These are phyloP conservation scores for Pogostemon cablin DNA, from an alignment of 257 asterid genomes.

Conservation along the genomic window DNA sequence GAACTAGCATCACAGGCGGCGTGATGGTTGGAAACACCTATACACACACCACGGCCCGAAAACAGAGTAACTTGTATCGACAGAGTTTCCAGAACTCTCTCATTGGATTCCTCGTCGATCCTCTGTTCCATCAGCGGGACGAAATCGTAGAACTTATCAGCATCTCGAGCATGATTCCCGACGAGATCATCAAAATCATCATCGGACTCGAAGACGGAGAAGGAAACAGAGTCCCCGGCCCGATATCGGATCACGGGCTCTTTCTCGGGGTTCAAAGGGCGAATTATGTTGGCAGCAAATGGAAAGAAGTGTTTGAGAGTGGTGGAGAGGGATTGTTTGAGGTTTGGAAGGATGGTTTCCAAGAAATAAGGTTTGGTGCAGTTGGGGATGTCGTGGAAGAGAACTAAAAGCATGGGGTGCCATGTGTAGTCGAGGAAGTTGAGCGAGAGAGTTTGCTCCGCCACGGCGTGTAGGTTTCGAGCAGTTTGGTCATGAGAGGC, in stretches of 20 bases:
- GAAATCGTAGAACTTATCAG: conserved; percentile 41
- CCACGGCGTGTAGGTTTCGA: neutral
- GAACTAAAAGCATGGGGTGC: conserved; percentile 39
- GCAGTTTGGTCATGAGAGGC: too few relatives aligned
- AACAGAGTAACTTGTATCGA: conserved; percentile 56
- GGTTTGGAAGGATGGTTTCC: conserved; percentile 37
- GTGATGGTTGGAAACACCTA: conserved; percentile 47
- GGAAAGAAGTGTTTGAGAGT: conserved; percentile 51
- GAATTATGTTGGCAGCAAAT: conserved; percentile 37
- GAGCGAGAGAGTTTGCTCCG: conserved; percentile 41
- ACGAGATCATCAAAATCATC: conserved; percentile 39
- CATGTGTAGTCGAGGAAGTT: conserved; percentile 44
- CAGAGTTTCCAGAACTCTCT: conserved; percentile 29
- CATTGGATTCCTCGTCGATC: neutral
- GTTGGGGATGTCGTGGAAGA: conserved; percentile 36
- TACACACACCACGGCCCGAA: conserved; percentile 43
- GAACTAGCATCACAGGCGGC: conserved; percentile 45
- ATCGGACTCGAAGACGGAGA: conserved; percentile 34
- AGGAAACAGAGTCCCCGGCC: conserved; percentile 42
- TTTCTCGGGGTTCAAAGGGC: conserved; percentile 26
- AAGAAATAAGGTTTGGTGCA: conserved; percentile 29
- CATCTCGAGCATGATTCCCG: conserved; percentile 38
- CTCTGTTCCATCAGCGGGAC: conserved; percentile 40
- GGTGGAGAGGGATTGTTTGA: conserved; percentile 46
- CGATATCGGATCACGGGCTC: conserved; percentile 38